Percentiles rank a stretch among this genome's conserved stretches.
These are phyloP conservation scores for Morella rubra DNA, from an alignment of 306 rosid species.

Conservation along the genomic window DNA sequence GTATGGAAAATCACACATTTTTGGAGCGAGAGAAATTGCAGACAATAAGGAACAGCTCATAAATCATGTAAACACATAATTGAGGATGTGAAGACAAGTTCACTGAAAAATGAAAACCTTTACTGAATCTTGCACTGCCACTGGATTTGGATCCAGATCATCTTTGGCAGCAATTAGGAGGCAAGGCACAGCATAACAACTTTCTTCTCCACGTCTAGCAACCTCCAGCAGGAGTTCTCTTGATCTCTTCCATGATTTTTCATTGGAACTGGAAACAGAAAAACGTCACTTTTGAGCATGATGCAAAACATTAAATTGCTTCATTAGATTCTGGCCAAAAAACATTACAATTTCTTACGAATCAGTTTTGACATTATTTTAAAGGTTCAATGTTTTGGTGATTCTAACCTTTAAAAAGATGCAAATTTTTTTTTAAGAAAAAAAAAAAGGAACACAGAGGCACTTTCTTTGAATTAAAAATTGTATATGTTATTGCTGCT, in stretches of 20 bases:
- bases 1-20: no score
- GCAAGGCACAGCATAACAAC: slow-evolving; percentile 79
- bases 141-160: slow-evolving; percentile 82
- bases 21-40: no score
- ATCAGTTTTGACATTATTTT: background rate
- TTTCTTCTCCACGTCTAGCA: slow-evolving; percentile 81
- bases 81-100: slow-evolving; percentile 18
- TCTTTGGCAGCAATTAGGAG: slow-evolving; percentile 86
- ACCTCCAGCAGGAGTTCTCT: slow-evolving; percentile 76
- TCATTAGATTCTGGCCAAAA: slow-evolving; percentile 8
- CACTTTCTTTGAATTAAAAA: no score
- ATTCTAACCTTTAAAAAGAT: background rate
- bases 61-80: slow-evolving; percentile 14
- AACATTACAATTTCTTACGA: background rate
- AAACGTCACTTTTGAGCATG: slow-evolving; percentile 22
- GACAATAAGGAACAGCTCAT: background rate
- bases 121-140: slow-evolving; percentile 81
- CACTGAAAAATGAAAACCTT: slow-evolving; percentile 49
- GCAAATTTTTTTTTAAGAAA: background rate
- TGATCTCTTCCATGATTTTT: slow-evolving; percentile 77
- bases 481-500: no score
- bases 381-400: background rate
- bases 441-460: background rate
- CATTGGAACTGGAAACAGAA: slow-evolving; percentile 71
- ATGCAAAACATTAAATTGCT: slow-evolving; percentile 6